phyloP scores from a whole-genome alignment of 2,329 filamentous ascomycete genomes.

The Aspergillus viridinutans region DNA sequence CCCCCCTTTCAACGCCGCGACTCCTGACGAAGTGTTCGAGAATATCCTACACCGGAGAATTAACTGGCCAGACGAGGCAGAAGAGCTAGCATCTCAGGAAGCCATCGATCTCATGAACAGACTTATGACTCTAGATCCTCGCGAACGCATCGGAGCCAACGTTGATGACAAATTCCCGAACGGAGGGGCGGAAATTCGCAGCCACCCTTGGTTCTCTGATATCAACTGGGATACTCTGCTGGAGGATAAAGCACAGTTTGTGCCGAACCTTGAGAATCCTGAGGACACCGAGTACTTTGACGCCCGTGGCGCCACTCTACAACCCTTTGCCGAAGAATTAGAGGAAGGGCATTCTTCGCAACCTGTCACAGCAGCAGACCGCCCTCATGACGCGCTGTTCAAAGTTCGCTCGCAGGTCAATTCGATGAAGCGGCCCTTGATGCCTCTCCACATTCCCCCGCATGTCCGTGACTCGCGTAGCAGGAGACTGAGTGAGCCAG shows the following conservation, averaged over 20 bases:
- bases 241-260: constrained; percentile 94
- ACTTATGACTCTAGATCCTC: constrained; percentile 79
- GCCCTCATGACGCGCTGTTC: constrained; percentile 91
- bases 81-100: constrained; percentile 75
- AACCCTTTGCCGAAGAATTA: constrained; percentile 89
- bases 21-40: constrained; percentile 91
- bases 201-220: constrained; percentile 81
- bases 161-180: constrained; percentile 73
- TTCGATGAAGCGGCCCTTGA: constrained; percentile 81
- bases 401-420: constrained; percentile 83
- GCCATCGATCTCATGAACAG: constrained; percentile 93
- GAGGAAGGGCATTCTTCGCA: constrained; percentile 81
- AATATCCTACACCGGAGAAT: constrained; percentile 90
- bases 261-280: constrained; percentile 85
- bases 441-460: constrained; percentile 93
- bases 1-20: constrained; percentile 86
- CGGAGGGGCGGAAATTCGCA: constrained; percentile 87
- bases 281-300: constrained; percentile 99
- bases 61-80: constrained; percentile 82
- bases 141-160: constrained; percentile 79
- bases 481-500: constrained; percentile 83
- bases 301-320: constrained; percentile 80
- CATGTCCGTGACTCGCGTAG: constrained; percentile 90
- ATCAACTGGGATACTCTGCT: constrained; percentile 86
- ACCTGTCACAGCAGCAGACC: constrained; percentile 67